phyloP scores from a whole-genome alignment of 2,329 filamentous ascomycete species.

The Fusarium scirpi region DNA sequence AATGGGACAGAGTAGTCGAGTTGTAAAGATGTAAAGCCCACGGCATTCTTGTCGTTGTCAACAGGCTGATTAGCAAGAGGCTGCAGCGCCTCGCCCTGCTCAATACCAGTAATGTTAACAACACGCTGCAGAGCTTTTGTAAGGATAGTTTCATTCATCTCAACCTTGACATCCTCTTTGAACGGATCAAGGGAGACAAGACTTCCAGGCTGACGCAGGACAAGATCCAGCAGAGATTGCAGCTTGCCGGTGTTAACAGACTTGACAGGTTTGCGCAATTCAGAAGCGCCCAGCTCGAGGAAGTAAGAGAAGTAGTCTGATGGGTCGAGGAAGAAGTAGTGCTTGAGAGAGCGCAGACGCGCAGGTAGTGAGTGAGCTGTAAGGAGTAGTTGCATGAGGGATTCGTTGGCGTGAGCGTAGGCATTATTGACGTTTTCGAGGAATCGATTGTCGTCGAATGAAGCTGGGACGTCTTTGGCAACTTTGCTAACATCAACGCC shows the following conservation, averaged over 20 bases:
- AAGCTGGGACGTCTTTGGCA: slow-evolving; percentile 87
- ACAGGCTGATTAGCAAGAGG: slow-evolving; percentile 74
- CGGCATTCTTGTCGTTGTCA: slow-evolving; percentile 88
- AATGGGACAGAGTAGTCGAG: slow-evolving; percentile 96
- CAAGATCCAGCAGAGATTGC: slow-evolving; percentile 94
- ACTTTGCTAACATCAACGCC: slow-evolving; percentile 94
- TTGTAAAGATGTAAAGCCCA: slow-evolving; percentile 91
- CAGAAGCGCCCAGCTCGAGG: slow-evolving; percentile 88
- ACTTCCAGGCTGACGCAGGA: slow-evolving; percentile 94
- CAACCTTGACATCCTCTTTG: slow-evolving; percentile 97
- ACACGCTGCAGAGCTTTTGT: slow-evolving; percentile 96
- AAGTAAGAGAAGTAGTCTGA: slow-evolving; percentile 99
- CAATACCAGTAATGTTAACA: slow-evolving; percentile 95
- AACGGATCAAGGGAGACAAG: slow-evolving; percentile 95
- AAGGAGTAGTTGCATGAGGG: slow-evolving; percentile 87
- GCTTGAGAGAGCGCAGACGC: slow-evolving; percentile 89
- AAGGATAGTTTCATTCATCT: slow-evolving; percentile 94
- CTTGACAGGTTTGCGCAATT: slow-evolving; percentile 90
- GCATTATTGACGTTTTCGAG: slow-evolving; percentile 95
- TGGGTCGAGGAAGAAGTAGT: slow-evolving; percentile 98
- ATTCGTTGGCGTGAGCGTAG: slow-evolving; percentile 95
- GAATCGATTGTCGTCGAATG: slow-evolving; percentile 92
- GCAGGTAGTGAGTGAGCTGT: slow-evolving; percentile 93
- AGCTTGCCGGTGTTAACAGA: slow-evolving; percentile 92
- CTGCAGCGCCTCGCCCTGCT: slow-evolving; percentile 86